phyloP scores from a whole-genome alignment of 192 early-diverging fungal species.

The Kickxella alabastrina region DNA sequence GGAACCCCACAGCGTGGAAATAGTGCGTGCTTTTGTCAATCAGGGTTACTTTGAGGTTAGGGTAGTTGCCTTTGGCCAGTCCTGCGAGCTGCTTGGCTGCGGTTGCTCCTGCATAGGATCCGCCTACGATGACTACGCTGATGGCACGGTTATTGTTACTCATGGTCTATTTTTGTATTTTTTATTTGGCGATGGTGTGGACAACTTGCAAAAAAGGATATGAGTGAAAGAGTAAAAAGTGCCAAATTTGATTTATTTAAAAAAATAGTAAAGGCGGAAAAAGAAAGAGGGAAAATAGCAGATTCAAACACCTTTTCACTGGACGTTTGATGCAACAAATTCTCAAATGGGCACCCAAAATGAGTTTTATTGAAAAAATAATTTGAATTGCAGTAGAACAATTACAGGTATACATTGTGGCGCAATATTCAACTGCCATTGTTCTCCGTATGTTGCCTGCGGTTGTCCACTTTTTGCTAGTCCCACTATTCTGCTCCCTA shows the following conservation, averaged over 20 bases:
- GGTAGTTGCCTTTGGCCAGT: constrained; percentile 21
- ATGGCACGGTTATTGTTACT: constrained; percentile 38
- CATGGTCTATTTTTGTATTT: constrained; percentile 1
- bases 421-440: too few relatives aligned
- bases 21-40: constrained; percentile 58
- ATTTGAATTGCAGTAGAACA: too few relatives aligned
- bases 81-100: constrained; percentile 45
- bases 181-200: not conserved
- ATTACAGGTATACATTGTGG: too few relatives aligned
- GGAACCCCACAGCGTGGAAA: constrained; percentile 54
- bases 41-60: constrained; percentile 51
- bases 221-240: constrained; percentile 3
- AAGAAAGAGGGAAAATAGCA: not conserved
- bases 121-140: constrained; percentile 53
- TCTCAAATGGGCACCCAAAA: too few relatives aligned
- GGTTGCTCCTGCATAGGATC: constrained; percentile 51
- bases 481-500: too few relatives aligned
- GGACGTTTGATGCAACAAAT: too few relatives aligned
- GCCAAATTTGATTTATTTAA: not conserved
- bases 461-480: too few relatives aligned
- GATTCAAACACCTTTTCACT: too few relatives aligned
- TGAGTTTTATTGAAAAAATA: not conserved
- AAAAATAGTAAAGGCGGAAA: not conserved
- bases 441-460: too few relatives aligned
- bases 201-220: too few relatives aligned